Evolutionary conservation across 805 yeast genomes (phyloP), one percentile per base, ranked within the genome.

Genomic region (Hanseniaspora valbyensis): DNA sequence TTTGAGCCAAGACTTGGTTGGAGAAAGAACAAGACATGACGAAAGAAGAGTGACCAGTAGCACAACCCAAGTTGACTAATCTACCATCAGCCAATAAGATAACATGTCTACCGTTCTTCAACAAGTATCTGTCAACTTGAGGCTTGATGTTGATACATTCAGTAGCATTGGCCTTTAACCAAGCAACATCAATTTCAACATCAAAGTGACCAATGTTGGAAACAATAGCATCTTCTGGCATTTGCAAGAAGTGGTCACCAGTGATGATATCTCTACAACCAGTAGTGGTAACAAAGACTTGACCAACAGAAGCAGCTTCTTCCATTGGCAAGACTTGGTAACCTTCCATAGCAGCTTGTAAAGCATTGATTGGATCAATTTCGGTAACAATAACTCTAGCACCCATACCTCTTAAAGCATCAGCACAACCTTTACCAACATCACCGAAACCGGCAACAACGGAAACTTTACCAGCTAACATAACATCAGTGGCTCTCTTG

Each of bases 21-120:
- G 96, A 86, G 95, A 90, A 90, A 52, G 97, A 92, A 76, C 97
- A 92, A 57, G 96, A 88, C 98, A 90, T 90, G 67, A 90, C 98
- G 69, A 90, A 90, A 38, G 96, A 87, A 48, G 97, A 84, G 80
- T 90, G 98, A 69, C 98, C 98, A 65, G 97, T 90, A 69, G 97
- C 98, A 77, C 97, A 92, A 65, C 98, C 98, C 69, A 90, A 79
- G 88, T 90, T 90, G 69, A 90, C 97, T 66, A 90, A 83, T 78
- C 98, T 88, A 76, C 98, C 98, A 74, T 89, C 96, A 60, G 98
- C 98, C 65, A 90, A 83, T 68, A 90, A 78, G 75, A 90, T 88
- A 68, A 90, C 68, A 77, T 90, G 97, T 69, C 83, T 85, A 67
- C 97, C 97, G 66, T 76, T 76, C 67, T 77, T 72, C 74, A 90